phyloP scores from a whole-genome alignment of 106 monocot genomes.

The Acorus calamus region DNA sequence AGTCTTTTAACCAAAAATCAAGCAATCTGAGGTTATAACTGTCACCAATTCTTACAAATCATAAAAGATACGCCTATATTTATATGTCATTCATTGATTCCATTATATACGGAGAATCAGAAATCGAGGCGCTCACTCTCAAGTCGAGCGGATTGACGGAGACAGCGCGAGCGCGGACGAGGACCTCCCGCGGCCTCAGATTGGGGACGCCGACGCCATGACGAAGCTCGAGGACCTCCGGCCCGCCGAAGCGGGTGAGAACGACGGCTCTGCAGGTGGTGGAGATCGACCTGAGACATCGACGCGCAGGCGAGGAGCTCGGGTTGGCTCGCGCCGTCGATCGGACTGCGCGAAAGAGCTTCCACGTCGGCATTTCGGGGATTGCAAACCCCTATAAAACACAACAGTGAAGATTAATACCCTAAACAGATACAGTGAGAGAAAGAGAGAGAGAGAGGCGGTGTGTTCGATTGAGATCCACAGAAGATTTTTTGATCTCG shows the following conservation, averaged over 20 bases:
- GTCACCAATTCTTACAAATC: background rate
- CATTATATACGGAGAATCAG: no score
- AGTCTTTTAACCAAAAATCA: no score
- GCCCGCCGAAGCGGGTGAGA: conserved; percentile 82
- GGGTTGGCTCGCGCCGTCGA: conserved; percentile 1
- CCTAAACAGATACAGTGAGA: no score
- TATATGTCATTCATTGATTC: no score
- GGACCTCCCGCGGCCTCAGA: conserved; percentile 79
- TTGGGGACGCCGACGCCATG: conserved; percentile 55
- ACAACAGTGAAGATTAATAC: no score
- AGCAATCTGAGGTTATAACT: no score
- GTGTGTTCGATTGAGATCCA: no score
- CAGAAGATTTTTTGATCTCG: no score
- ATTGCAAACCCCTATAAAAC: no score
- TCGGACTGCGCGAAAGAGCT: background rate
- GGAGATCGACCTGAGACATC: conserved; percentile 1
- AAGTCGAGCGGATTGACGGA: conserved; percentile 85
- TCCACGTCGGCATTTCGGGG: no score
- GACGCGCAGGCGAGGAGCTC: background rate
- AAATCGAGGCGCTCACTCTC: conserved; percentile 62
- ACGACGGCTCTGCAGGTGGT: conserved; percentile 61
- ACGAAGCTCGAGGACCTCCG: conserved; percentile 71
- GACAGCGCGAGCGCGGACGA: conserved; percentile 84
- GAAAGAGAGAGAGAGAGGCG: no score
- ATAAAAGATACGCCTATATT: no score